Evolutionary conservation across 2,329 filamentous ascomycete genomes (phyloP).

Genomic region (Curvularia sp.): DNA sequence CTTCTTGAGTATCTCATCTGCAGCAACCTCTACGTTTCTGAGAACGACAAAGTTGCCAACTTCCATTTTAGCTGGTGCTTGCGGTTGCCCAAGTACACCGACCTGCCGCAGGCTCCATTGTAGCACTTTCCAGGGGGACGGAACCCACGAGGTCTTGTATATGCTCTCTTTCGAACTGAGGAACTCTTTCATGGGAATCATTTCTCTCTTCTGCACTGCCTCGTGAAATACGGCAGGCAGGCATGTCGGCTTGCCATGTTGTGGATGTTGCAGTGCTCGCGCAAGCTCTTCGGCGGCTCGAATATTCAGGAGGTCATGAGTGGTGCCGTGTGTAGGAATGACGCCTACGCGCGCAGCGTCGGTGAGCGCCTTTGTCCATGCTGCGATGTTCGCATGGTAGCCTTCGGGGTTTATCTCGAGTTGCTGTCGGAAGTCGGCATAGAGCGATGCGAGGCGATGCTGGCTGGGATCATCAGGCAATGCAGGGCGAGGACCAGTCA

Average conservation of each 20-base stretch:
- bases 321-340: conserved; percentile 53
- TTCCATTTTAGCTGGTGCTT: conserved; percentile 63
- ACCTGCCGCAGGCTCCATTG: conserved; percentile 75
- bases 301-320: conserved; percentile 59
- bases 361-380: conserved; percentile 79
- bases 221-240: conserved; percentile 81
- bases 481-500: background rate
- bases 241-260: conserved; percentile 82
- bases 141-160: conserved; percentile 72
- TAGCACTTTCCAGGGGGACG: conserved; percentile 72
- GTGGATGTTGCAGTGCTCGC: conserved; percentile 73
- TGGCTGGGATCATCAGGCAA: conserved; percentile 53
- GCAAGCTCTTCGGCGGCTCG: conserved; percentile 68
- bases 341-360: conserved; percentile 70
- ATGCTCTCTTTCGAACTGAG: conserved; percentile 70
- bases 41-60: conserved; percentile 71
- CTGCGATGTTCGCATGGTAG: conserved; percentile 78
- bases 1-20: conserved; percentile 50
- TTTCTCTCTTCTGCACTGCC: conserved; percentile 70
- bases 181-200: conserved; percentile 76
- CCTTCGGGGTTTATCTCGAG: conserved; percentile 81
- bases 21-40: conserved; percentile 66
- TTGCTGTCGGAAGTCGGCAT: conserved; percentile 83
- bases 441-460: conserved; percentile 81
- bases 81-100: conserved; percentile 63